Evolutionary conservation across 108 stramenopile genomes (phyloP), one percentile per base, ranked within the genome.

Genomic region (Cyclostephanos tholiformis): DNA sequence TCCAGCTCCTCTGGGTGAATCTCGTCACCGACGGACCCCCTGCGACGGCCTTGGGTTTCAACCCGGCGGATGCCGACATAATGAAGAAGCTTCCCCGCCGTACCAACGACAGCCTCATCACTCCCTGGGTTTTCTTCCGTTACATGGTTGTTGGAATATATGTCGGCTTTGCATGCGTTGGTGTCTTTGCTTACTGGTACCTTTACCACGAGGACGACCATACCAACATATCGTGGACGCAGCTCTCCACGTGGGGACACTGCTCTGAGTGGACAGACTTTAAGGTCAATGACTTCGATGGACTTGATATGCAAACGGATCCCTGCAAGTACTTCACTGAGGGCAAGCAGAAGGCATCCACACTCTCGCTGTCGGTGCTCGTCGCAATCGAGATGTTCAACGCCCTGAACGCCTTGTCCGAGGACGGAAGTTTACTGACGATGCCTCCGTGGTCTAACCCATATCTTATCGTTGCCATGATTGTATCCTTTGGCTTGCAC

Each of bases 1-100:
- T 99, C 17, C 97, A 98, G 88, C 89, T 99, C 92, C 83, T 99
- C n/a, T 99, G 98, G 98, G 97, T 98, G 8, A 98, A 99, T 83
- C 92, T 99, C 13, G 97, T 99, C 67, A 99, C 98, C 67, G 98
- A 99, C 67, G 97, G 97, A 2, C 97, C 98, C 65, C 97, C 97
- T 9, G 99, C 99, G 27, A 95, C 97, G 46, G 98, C 98, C 23
- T 95, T 99, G 35, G 98, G 97, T 23, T 98, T 98, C 69, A 98
- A 99, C 74, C 95, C 96, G 13, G 89, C 93, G 0, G 78, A 74
- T 43, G 41, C 85, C 41, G 93, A 96, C 62, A 87, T 93, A 50
- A 83, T 96, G 77, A 85, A 88, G 51, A 79, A 89, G 55, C 91
- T 87, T 30, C 94, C 94, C 12, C 91, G 92, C 9, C 89, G 91